phyloP scores from a whole-genome alignment of 1,284 basidiomycete species.

The Sanghuangporus sanghuang region DNA sequence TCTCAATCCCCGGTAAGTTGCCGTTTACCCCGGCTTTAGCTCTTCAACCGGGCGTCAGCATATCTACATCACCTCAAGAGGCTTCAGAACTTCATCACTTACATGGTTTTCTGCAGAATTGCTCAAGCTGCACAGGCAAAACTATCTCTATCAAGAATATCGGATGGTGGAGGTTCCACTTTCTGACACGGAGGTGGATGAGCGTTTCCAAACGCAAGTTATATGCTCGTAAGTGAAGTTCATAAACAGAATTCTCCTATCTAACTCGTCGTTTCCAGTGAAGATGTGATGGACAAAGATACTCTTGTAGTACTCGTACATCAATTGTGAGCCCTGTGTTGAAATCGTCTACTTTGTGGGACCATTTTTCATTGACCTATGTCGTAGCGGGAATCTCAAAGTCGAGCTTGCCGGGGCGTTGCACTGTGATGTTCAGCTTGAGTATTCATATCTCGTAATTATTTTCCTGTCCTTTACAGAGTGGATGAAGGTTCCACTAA shows the following conservation, averaged over 20 bases:
- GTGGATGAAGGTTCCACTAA: neutral
- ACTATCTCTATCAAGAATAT: slow-evolving; percentile 69
- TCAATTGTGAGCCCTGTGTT: slow-evolving; percentile 70
- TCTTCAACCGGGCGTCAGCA: neutral
- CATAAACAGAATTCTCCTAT: slow-evolving; percentile 9
- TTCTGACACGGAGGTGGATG: slow-evolving; percentile 56
- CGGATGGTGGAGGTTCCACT: slow-evolving; percentile 80
- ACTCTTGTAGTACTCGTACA: slow-evolving; percentile 82
- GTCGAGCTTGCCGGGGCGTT: slow-evolving; percentile 70
- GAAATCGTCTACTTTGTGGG: neutral
- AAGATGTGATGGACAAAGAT: slow-evolving; percentile 61
- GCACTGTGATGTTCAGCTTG: slow-evolving; percentile 70
- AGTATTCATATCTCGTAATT: slow-evolving; percentile 77
- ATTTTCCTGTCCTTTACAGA: neutral
- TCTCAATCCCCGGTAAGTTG: slow-evolving; percentile 58
- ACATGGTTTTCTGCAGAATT: slow-evolving; percentile 45
- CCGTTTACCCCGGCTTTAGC: neutral
- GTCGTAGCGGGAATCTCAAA: slow-evolving; percentile 76
- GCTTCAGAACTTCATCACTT: neutral
- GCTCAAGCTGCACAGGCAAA: slow-evolving; percentile 79
- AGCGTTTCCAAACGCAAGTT: slow-evolving; percentile 72
- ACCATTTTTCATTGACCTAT: neutral
- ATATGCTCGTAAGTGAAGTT: slow-evolving; percentile 69
- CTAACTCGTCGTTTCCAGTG: slow-evolving; percentile 32
- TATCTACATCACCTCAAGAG: neutral